Percentiles rank a stretch among this genome's conserved stretches.
Conservation (phyloP, 2,329 filamentous ascomycete genomes). For the Alternaria rosae region DNA sequence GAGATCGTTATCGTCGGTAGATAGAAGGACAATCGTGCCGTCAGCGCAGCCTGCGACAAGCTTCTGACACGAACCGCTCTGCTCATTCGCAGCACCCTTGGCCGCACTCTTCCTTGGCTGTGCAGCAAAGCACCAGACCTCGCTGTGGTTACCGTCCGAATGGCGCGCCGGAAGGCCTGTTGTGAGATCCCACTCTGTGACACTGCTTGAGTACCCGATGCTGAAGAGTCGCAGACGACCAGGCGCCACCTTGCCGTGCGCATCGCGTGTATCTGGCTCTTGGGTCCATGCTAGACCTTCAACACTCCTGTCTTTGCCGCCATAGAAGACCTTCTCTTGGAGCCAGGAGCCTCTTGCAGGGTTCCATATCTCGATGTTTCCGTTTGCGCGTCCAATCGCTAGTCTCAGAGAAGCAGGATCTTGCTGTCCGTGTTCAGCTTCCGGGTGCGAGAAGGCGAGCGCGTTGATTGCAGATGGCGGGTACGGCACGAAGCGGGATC, state of each 20-base stretch:
- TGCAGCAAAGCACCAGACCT: slow-evolving; percentile 94
- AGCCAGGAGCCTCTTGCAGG: slow-evolving; percentile 82
- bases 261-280: slow-evolving; percentile 75
- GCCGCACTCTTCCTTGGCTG: slow-evolving; percentile 67
- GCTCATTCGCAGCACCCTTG: slow-evolving; percentile 27
- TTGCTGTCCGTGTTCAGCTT: slow-evolving; percentile 45
- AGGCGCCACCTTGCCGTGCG: slow-evolving; percentile 64
- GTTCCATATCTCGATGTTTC: slow-evolving; percentile 98
- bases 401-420: slow-evolving; percentile 72
- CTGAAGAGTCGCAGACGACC: slow-evolving; percentile 90
- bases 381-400: slow-evolving; percentile 90
- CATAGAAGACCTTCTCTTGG: slow-evolving; percentile 85
- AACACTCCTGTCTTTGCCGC: slow-evolving; percentile 84
- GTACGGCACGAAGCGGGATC: slow-evolving; percentile 93
- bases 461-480: slow-evolving; percentile 92
- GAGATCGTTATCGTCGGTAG: slow-evolving; percentile 83
- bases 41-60: slow-evolving; percentile 91
- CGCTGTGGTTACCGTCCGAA: slow-evolving; percentile 89
- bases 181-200: slow-evolving; percentile 94
- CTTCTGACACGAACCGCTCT: slow-evolving; percentile 56
- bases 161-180: slow-evolving; percentile 79
- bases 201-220: slow-evolving; percentile 88
- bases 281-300: slow-evolving; percentile 93
- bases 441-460: slow-evolving; percentile 84
- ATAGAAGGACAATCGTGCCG: slow-evolving; percentile 85